Percentiles rank a stretch among this genome's conserved stretches.
Evolutionary conservation across 306 rosid species (phyloP).

Genomic region (Corylus avellana): DNA sequence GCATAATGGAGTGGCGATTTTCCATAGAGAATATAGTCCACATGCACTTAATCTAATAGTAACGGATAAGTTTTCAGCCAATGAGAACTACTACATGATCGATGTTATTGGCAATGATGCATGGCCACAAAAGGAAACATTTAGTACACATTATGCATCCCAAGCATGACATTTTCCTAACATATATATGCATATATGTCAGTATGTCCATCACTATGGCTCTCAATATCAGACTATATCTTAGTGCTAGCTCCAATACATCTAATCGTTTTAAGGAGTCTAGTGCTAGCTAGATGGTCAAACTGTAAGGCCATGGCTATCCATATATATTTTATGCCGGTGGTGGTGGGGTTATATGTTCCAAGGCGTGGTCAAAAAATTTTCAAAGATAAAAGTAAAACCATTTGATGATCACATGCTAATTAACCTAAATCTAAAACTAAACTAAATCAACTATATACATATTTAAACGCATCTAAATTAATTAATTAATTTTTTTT

Average conservation of each 20-base stretch:
- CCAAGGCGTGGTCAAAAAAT: background rate
- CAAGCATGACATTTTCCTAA: constrained; percentile 9
- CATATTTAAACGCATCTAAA: background rate
- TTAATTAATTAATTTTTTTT: background rate
- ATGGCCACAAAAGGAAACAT: constrained; percentile 16
- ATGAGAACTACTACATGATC: constrained; percentile 17
- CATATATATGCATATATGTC: background rate
- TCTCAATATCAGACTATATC: background rate
- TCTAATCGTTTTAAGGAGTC: background rate
- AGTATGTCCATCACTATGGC: background rate
- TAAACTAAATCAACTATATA: background rate
- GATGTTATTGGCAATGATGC: constrained; percentile 15
- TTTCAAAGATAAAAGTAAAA: background rate
- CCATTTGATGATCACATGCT: background rate
- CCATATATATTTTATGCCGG: background rate
- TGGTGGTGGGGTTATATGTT: constrained; percentile 9
- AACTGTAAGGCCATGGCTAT: background rate
- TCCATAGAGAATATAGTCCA: constrained; percentile 19
- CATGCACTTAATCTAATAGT: constrained; percentile 25
- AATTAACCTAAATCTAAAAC: background rate
- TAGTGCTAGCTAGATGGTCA: background rate
- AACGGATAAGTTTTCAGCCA: constrained; percentile 24
- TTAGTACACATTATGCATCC: constrained; percentile 10
- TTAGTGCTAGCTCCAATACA: background rate
- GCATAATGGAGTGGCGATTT: constrained; percentile 25